Conservation (phyloP, 1,284 basidiomycete species). For the Singerocomus rubriflavus region DNA sequence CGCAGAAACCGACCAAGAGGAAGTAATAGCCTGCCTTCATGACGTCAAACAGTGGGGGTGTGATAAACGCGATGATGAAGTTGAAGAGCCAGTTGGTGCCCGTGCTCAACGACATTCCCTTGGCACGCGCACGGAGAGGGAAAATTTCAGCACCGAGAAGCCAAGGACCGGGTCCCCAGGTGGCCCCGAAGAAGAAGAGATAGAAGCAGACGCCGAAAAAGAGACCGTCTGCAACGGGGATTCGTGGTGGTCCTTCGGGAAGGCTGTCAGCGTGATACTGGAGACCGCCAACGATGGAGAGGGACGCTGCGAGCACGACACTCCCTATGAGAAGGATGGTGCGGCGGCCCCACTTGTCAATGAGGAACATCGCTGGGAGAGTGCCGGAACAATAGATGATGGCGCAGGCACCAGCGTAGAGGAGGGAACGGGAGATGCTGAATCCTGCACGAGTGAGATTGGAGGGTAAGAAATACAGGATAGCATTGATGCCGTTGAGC, state of each 20-base stretch:
- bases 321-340: slow-evolving; percentile 50
- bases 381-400: slow-evolving; percentile 57
- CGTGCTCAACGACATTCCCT: slow-evolving; percentile 64
- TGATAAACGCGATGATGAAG: slow-evolving; percentile 53
- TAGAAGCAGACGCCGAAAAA: slow-evolving; percentile 43
- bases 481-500: slow-evolving; percentile 56
- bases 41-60: slow-evolving; percentile 45
- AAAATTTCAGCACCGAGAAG: slow-evolving; percentile 60
- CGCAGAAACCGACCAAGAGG: slow-evolving; percentile 44
- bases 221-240: slow-evolving; percentile 44
- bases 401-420: slow-evolving; percentile 54
- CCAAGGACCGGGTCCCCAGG: slow-evolving; percentile 68
- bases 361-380: slow-evolving; percentile 53
- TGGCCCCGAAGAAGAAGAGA: slow-evolving; percentile 48
- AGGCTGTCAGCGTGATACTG: slow-evolving; percentile 43
- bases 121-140: slow-evolving; percentile 63
- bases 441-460: slow-evolving; percentile 51
- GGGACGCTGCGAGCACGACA: slow-evolving; percentile 38
- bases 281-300: slow-evolving; percentile 44
- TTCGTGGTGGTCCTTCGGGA: slow-evolving; percentile 34
- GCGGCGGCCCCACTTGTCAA: slow-evolving; percentile 55
- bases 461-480: slow-evolving; percentile 54
- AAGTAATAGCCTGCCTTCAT: slow-evolving; percentile 51
- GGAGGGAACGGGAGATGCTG: slow-evolving; percentile 40
- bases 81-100: slow-evolving; percentile 57